Conservation (phyloP, 257 asterid genomes). For the Capsicum baccatum region DNA sequence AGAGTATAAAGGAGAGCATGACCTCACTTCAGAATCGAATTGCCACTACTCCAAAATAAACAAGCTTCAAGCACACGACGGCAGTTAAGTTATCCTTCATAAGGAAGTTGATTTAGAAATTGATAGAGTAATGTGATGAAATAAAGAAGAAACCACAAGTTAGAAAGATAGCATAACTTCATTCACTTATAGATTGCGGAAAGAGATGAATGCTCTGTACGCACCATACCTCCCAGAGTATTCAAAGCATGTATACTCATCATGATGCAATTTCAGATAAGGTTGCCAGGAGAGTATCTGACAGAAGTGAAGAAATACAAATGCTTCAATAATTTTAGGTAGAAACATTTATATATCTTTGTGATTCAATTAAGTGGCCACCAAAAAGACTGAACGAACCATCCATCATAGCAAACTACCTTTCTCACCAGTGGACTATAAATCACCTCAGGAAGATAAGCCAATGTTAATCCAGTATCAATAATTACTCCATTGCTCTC, state of each 20-base stretch:
- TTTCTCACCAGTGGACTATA: constrained; percentile 73
- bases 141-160: constrained; percentile 27
- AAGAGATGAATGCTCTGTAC: constrained; percentile 32
- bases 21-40: background rate
- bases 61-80: constrained; percentile 15
- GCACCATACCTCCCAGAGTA: constrained; percentile 79
- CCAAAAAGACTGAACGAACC: background rate
- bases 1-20: constrained; percentile 13
- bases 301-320: constrained; percentile 29
- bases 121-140: constrained; percentile 13
- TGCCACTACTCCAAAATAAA: constrained; percentile 19
- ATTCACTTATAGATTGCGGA: constrained; percentile 21
- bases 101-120: constrained; percentile 25
- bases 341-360: constrained; percentile 3
- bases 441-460: constrained; percentile 86
- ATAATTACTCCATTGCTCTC: constrained; percentile 79
- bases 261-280: constrained; percentile 73
- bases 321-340: constrained; percentile 26
- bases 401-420: constrained; percentile 40
- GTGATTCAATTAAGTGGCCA: constrained; percentile 6
- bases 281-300: constrained; percentile 91
- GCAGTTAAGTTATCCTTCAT: constrained; percentile 10
- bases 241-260: constrained; percentile 89
- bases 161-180: background rate
- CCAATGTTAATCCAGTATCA: constrained; percentile 97